Conservation (phyloP, 441 rosid genomes). For the Bocquillonia castaneifolia region DNA sequence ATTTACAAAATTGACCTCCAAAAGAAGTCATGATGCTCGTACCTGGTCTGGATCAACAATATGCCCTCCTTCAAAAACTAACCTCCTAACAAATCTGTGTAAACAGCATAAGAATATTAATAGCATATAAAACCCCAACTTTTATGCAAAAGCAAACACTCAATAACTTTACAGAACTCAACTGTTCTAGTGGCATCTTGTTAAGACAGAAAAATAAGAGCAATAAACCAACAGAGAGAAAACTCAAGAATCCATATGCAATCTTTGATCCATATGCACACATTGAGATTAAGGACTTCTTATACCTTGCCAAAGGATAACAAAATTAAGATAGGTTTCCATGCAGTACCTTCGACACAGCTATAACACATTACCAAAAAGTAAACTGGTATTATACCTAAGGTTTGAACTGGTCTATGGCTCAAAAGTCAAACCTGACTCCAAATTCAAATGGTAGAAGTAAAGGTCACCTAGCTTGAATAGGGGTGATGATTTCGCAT, state of each 20-base stretch:
- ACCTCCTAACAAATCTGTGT: constrained; percentile 67
- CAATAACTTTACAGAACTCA: not conserved
- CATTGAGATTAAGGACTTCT: not conserved
- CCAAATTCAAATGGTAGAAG: not conserved
- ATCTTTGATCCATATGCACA: not conserved
- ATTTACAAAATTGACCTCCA: constrained; percentile 9
- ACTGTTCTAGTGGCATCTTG: not conserved
- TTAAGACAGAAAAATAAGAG: not conserved
- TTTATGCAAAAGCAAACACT: constrained; percentile 4
- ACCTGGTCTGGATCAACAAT: constrained; percentile 84
- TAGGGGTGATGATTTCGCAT: not conserved
- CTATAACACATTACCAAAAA: not conserved
- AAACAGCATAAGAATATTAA: constrained; percentile 10
- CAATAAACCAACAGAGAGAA: not conserved
- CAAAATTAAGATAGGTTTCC: not conserved
- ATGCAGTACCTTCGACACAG: not conserved
- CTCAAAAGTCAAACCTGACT: not conserved
- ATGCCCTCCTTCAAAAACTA: constrained; percentile 84
- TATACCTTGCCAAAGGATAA: not conserved
- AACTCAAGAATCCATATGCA: not conserved
- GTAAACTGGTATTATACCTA: no score
- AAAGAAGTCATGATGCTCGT: constrained; percentile 1
- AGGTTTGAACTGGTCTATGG: no score
- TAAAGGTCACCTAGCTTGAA: no score
- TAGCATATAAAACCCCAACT: no score